Base-by-base conservation (phyloP, 495 filamentous ascomycete genomes). In the Hypoxylon perforatum region DNA sequence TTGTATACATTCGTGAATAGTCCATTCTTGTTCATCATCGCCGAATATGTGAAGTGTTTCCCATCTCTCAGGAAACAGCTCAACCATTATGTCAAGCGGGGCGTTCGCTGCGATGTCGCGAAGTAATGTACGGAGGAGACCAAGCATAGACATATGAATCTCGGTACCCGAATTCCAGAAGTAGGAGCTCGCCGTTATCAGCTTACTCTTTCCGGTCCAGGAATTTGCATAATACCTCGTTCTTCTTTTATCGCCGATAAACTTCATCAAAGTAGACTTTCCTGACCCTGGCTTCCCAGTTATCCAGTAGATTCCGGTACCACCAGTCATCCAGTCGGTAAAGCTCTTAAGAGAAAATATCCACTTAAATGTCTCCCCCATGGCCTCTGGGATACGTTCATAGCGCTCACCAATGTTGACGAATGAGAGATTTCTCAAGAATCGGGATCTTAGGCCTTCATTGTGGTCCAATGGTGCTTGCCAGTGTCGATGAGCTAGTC, bases 91-190 rank as follows among this genome's bases (percentile, higher is more conserved):
- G 8, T 28, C 25, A 28, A 8, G 25, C 25, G 25, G 25, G 3
- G 25, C 25, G 8, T 28, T 28, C 8, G 3, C 8, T 28, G 4
- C 22, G 17, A 71, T 45, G 17, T 72, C 59, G 12, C 28, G 15
- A 7, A 75, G 54, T 1, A 75, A 23, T 2, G 55, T 53, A 0
- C 65, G 53, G 22, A 67, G 46, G 18, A 75, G 36, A 8, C 65
- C 71, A 6, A 55, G 54, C 17, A 65, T 38, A 0, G 71, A 73
- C 28, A 28, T 42, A n/a, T 75, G 65, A 6, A 70, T 57, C 15
- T 33, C 48, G 1, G 61, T 19, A 0, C 73, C 70, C 2, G 25
- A 28, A 28, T 28, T 28, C 25, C 25, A 28, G 25, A 28, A 28
- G 25, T 28, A 28, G 25, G 8, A 28, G 3, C 25, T 28, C 3